Evolutionary conservation across 2,329 filamentous ascomycete genomes (phyloP), one percentile per base, ranked within the genome.

Genomic region (Alternaria brassicicola): DNA sequence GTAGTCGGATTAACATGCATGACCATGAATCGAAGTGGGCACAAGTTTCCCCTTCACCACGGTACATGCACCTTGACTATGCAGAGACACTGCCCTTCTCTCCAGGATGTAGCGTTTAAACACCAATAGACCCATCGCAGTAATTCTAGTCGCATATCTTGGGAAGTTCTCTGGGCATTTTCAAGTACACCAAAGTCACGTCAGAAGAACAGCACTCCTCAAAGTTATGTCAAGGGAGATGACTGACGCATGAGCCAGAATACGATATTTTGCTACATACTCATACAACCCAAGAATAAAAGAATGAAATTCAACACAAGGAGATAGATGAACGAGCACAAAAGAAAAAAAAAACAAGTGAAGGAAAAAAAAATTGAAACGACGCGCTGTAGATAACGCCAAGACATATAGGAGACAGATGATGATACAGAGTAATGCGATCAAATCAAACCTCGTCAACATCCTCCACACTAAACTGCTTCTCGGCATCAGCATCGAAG

Each of bases 401-500:
- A 57, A 50, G 36, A 52, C 52, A 61, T 52, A 13, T 13, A 35
- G n/a, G n/a, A n/a, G n/a, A 47, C 43, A 6, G 43, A n/a, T 47
- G 39, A n/a, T 31, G 43, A 47, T 47, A 47, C 21, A 28, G 26
- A 9, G 45, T 36, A 52, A 21, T 13, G 2, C 25, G 48, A 17
- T 54, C 46, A 30, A 12, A 38, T 59, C 57, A 41, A 47, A 56
- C 43, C 38, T 53, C 51, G 12, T 66, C 41, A 0, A 25, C 55
- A 26, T 60, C 57, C 19, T 64, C 62, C 2, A 61, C 8, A 33
- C 58, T 63, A 54, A 59, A 50, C 57, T 66, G 58, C 61, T 73
- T 70, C 57, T 72, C 69, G 0, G 66, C 68, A 57, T 78, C 78
- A 15, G 74, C 76, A 58, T 83, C 81, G 54, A 81, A 83, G 57